Evolutionary conservation across 1,139 yeast species (phyloP).

Genomic region (Suhomyces bolitotheri): DNA sequence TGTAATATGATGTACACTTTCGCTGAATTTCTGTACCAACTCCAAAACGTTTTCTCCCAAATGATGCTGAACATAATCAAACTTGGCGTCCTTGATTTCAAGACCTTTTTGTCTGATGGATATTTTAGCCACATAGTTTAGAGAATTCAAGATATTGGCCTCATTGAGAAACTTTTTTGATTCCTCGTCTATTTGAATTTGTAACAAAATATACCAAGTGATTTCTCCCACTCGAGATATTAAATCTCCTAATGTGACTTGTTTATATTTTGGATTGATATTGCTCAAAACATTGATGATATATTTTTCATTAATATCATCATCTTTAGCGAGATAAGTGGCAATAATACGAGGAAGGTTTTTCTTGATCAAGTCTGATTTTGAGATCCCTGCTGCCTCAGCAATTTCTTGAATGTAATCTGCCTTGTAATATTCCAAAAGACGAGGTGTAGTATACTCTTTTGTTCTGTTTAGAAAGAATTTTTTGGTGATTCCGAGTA

Average conservation of each 20-base stretch:
- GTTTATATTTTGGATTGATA: constrained; percentile 47
- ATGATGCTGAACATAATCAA: constrained; percentile 24
- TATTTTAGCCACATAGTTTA: constrained; percentile 40
- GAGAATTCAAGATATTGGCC: constrained; percentile 37
- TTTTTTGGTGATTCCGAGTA: constrained; percentile 60
- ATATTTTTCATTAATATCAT: constrained; percentile 47
- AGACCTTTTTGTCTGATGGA: constrained; percentile 21
- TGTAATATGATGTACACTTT: constrained; percentile 69
- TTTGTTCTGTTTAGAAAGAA: constrained; percentile 70
- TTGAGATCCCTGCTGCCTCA: constrained; percentile 34
- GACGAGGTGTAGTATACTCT: constrained; percentile 73
- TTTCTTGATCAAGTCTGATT: constrained; percentile 37
- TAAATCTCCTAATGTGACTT: constrained; percentile 41
- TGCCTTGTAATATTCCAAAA: constrained; percentile 62
- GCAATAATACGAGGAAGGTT: constrained; percentile 44
- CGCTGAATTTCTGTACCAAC: constrained; percentile 76
- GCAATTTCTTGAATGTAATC: constrained; percentile 62
- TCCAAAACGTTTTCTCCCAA: constrained; percentile 69
- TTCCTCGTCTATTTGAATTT: constrained; percentile 34
- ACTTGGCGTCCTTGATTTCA: constrained; percentile 8
- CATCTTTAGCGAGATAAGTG: constrained; percentile 38
- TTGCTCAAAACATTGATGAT: constrained; percentile 57
- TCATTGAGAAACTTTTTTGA: constrained; percentile 31
- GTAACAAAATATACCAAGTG: constrained; percentile 43
- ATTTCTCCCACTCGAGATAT: constrained; percentile 46